Conservation (phyloP, 306 rosid species). For the Quercus berberidifolia region DNA sequence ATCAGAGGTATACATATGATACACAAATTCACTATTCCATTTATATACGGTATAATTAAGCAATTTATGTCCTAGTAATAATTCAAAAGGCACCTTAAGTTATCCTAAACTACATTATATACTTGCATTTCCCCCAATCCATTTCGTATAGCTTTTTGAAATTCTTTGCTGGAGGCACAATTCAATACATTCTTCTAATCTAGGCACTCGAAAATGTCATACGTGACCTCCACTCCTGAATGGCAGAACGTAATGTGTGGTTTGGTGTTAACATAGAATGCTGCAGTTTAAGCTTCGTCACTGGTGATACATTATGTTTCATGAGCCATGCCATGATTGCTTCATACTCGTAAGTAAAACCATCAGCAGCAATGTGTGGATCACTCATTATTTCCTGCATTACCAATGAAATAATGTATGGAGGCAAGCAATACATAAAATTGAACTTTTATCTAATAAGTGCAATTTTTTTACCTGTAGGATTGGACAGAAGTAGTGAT, state of each 20-base stretch:
- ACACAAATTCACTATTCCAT: no score
- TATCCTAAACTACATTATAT: no score
- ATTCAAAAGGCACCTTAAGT: no score
- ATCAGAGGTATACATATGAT: no score
- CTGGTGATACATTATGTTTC: slow-evolving; percentile 69
- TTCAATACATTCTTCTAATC: not conserved
- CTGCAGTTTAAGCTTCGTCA: slow-evolving; percentile 58
- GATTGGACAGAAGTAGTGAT: slow-evolving; percentile 91
- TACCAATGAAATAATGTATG: slow-evolving; percentile 12
- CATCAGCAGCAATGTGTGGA: slow-evolving; percentile 86
- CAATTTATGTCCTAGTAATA: not conserved
- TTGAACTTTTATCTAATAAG: not conserved
- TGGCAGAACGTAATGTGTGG: slow-evolving; percentile 77
- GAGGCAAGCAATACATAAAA: not conserved
- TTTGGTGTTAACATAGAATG: slow-evolving; percentile 63
- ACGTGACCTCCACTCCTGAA: slow-evolving; percentile 77
- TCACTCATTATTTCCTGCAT: slow-evolving; percentile 85
- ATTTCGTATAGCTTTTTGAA: not conserved
- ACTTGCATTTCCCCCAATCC: not conserved
- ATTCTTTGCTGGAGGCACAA: not conserved
- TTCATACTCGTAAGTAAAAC: slow-evolving; percentile 73
- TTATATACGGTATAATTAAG: no score
- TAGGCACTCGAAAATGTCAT: slow-evolving; percentile 11
- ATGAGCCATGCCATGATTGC: slow-evolving; percentile 95
- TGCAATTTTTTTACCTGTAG: slow-evolving; percentile 61